Evolutionary conservation across 306 rosid genomes (phyloP).

Genomic region (Vachellia collinsii): DNA sequence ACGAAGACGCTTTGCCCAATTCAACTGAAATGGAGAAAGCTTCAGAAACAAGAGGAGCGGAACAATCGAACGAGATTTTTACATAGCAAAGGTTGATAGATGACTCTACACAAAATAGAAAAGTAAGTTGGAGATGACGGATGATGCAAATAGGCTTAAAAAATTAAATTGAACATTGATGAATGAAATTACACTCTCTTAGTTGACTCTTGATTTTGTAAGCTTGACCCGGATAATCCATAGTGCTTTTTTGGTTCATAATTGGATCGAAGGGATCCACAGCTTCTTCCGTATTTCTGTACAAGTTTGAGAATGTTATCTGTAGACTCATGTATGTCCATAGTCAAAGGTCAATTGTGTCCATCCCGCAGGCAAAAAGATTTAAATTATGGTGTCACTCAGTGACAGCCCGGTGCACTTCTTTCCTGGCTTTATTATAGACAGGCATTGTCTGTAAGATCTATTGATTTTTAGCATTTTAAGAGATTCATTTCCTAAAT

Average conservation of each 20-base stretch:
- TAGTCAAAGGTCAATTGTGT: conserved; percentile 46
- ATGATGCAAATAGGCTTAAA: conserved; percentile 41
- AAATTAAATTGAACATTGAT: conserved; percentile 44
- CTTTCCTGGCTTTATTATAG: conserved; percentile 18
- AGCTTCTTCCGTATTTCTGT: conserved; percentile 50
- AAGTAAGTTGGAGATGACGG: conserved; percentile 41
- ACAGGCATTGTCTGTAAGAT: conserved; percentile 16
- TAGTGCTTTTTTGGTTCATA: conserved; percentile 48
- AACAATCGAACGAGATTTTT: conserved; percentile 42
- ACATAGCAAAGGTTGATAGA: conserved; percentile 48
- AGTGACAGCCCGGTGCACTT: conserved; percentile 22
- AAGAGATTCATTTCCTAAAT: conserved; percentile 26
- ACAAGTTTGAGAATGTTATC: conserved; percentile 45
- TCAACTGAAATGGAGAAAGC: conserved; percentile 38
- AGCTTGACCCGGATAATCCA: conserved; percentile 63
- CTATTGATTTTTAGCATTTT: conserved; percentile 12
- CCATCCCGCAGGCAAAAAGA: conserved; percentile 40
- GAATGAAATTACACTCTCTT: conserved; percentile 49
- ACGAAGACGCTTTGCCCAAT: conserved; percentile 39
- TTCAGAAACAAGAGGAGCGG: conserved; percentile 42
- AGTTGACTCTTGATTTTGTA: conserved; percentile 49
- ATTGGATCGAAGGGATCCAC: conserved; percentile 54
- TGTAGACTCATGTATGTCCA: conserved; percentile 46
- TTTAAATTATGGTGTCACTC: conserved; percentile 31
- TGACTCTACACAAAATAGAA: conserved; percentile 48